These are phyloP conservation scores for Lichenothelia convexa DNA, from an alignment of 495 filamentous ascomycete genomes.

Conservation along the genomic window DNA sequence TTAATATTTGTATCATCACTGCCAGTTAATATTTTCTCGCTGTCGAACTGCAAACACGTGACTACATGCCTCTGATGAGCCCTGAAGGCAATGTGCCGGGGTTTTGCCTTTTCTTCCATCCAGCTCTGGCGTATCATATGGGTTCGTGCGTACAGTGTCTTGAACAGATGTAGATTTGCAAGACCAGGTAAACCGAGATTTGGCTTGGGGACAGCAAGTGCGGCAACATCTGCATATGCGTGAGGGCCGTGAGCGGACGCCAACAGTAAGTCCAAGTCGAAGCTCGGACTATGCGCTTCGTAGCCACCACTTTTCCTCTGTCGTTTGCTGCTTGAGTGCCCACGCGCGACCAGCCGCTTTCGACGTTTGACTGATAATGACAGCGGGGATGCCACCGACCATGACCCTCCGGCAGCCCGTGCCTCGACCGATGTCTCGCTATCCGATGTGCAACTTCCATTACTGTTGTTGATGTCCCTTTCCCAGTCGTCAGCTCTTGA, in stretches of 20 bases:
- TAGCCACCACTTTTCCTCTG: conserved; percentile 28
- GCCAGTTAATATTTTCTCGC: conserved; percentile 92
- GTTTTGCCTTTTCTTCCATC: conserved; percentile 70
- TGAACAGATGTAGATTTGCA: conserved; percentile 75
- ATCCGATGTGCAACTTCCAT: conserved; percentile 1
- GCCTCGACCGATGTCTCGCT: background rate
- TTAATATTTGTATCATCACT: conserved; percentile 97
- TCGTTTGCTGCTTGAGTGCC: conserved; percentile 15
- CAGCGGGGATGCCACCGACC: conserved; percentile 4
- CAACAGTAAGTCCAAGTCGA: no score
- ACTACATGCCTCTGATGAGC: conserved; percentile 94
- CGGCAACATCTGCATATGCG: conserved; percentile 67
- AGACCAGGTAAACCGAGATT: conserved; percentile 60
- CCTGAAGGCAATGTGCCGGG: conserved; percentile 87
- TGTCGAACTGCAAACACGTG: conserved; percentile 92
- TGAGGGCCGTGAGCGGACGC: conserved; percentile 56
- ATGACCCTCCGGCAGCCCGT: conserved; percentile 3
- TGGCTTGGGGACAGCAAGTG: conserved; percentile 62
- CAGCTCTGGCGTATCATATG: conserved; percentile 76
- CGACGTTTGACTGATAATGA: conserved; percentile 22
- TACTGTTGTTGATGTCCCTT: conserved; percentile 45
- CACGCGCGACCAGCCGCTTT: conserved; percentile 38
- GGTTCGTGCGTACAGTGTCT: conserved; percentile 86
- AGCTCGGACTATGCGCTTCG: background rate
- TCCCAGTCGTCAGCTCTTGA: conserved; percentile 57